These are phyloP conservation scores for Eutreptiella sp. DNA, from an alignment of 208 protist species.

Conservation along the genomic window DNA sequence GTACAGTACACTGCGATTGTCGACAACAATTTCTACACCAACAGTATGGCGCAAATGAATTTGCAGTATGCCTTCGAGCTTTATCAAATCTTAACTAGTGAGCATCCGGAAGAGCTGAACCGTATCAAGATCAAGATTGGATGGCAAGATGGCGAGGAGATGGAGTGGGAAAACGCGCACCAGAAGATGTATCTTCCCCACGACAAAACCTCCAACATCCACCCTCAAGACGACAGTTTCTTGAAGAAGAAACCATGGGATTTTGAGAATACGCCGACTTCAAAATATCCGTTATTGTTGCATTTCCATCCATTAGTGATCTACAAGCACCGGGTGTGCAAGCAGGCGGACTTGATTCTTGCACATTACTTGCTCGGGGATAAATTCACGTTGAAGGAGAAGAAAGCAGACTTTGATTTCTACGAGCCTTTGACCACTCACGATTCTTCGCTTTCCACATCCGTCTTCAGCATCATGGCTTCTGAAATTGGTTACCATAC, in stretches of 20 bases:
- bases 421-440: slow-evolving; percentile 71
- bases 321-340: slow-evolving; percentile 70
- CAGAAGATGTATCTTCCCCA: slow-evolving; percentile 63
- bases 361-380: slow-evolving; percentile 63
- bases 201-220: slow-evolving; percentile 61
- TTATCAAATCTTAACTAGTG: slow-evolving; percentile 46
- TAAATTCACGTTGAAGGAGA: slow-evolving; percentile 63
- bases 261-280: no score
- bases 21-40: slow-evolving; percentile 83
- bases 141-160: slow-evolving; percentile 61
- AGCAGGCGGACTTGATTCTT: slow-evolving; percentile 68
- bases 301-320: slow-evolving; percentile 69
- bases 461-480: slow-evolving; percentile 65
- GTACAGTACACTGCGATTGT: slow-evolving; percentile 67
- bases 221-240: slow-evolving; percentile 73
- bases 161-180: slow-evolving; percentile 58
- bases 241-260: slow-evolving; percentile 71
- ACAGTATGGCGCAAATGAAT: slow-evolving; percentile 72
- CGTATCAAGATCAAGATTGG: slow-evolving; percentile 51
- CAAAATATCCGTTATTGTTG: slow-evolving; percentile 44
- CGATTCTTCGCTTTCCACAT: slow-evolving; percentile 61
- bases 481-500: slow-evolving; percentile 50
- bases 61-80: slow-evolving; percentile 69
- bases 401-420: slow-evolving; percentile 64
- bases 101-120: slow-evolving; percentile 51